phyloP scores from a whole-genome alignment of 108 stramenopile species.

The Skeletonema costatum region DNA sequence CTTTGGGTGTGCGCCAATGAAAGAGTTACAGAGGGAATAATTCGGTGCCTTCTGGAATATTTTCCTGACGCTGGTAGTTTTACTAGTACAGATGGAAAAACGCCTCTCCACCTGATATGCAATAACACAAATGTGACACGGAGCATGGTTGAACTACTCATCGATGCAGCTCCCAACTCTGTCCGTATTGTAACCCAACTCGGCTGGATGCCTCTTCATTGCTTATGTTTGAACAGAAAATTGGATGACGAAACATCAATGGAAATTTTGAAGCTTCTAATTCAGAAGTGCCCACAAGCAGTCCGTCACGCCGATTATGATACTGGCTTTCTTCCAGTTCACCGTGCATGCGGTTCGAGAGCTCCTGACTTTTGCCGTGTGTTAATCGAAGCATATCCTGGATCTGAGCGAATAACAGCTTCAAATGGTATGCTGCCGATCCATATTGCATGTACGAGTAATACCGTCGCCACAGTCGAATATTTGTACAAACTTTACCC shows the following conservation, averaged over 20 bases:
- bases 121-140: background rate
- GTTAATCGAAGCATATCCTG: slow-evolving; percentile 7
- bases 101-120: too few relatives aligned
- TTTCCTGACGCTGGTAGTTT: too few relatives aligned
- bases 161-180: slow-evolving; percentile 2
- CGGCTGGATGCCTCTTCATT: background rate
- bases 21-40: background rate
- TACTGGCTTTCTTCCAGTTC: slow-evolving; percentile 5
- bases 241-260: background rate
- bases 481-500: too few relatives aligned
- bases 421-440: too few relatives aligned
- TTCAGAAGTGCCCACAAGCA: background rate
- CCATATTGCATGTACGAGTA: too few relatives aligned
- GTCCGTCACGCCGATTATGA: background rate
- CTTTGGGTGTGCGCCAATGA: background rate
- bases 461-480: too few relatives aligned
- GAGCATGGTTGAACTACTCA: slow-evolving; percentile 2
- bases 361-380: background rate
- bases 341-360: background rate
- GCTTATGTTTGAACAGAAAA: background rate
- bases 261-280: background rate
- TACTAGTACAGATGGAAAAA: too few relatives aligned
- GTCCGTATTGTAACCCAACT: background rate
- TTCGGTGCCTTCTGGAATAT: too few relatives aligned
- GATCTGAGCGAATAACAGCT: background rate